Conservation (phyloP, 2,329 filamentous ascomycete species). For the Xylaria hypoxylon region DNA sequence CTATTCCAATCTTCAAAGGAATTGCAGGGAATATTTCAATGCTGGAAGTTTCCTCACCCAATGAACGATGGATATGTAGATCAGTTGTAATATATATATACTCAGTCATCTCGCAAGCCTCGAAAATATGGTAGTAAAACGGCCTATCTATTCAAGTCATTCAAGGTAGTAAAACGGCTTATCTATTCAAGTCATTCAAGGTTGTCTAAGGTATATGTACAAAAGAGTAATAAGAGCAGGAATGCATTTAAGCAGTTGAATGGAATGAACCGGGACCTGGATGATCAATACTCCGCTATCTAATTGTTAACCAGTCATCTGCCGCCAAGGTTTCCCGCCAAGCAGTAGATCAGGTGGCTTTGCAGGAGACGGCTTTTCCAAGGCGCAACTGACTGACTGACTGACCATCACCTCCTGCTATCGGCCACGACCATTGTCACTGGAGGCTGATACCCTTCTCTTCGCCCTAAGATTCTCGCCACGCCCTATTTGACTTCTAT, state of each 20-base stretch:
- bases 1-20: no score
- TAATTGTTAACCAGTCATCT: constrained; percentile 7
- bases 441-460: not conserved
- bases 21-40: not conserved
- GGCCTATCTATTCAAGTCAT: no score
- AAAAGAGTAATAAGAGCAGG: no score
- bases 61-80: no score
- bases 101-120: no score
- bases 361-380: constrained; percentile 37
- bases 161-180: no score
- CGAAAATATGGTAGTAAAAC: no score
- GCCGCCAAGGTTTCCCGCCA: constrained; percentile 24
- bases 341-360: constrained; percentile 30
- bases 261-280: constrained; percentile 18
- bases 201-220: no score
- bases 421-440: constrained; percentile 30
- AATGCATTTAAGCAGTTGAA: constrained; percentile 2
- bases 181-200: no score
- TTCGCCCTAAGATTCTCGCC: not conserved
- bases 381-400: constrained; percentile 13
- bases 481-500: not conserved
- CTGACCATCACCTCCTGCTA: constrained; percentile 29
- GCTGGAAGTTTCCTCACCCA: not conserved
- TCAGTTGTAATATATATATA: no score
- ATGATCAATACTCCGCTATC: constrained; percentile 38